Percentiles rank a stretch among this genome's conserved stretches.
These are phyloP conservation scores for Fusarium sp. DNA, from an alignment of 2,329 filamentous ascomycete genomes.

Conservation along the genomic window DNA sequence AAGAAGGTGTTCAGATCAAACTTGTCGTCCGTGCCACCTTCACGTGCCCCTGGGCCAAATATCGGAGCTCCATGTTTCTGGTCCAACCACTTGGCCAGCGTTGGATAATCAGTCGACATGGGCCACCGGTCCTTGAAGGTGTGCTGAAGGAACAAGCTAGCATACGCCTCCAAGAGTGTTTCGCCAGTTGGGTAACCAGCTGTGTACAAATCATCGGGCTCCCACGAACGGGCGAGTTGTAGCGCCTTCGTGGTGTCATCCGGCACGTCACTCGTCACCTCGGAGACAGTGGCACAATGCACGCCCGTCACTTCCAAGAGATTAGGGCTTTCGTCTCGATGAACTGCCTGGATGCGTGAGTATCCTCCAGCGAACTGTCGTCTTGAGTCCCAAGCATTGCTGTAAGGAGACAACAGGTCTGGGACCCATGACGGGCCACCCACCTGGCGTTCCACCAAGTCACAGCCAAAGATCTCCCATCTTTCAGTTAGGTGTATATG, in stretches of 20 bases:
- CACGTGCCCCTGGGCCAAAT: too few species aligned
- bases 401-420: background rate
- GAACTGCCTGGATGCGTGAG: too few species aligned
- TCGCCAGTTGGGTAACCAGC: background rate
- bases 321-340: too few species aligned
- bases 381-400: background rate
- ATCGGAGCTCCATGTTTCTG: too few species aligned
- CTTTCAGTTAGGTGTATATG: background rate
- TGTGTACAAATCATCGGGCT: background rate
- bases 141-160: background rate
- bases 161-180: slow-evolving; percentile 6
- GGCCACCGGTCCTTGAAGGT: background rate
- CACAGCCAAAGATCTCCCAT: slow-evolving; percentile 9
- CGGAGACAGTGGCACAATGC: too few species aligned
- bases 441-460: background rate
- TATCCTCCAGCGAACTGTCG: background rate
- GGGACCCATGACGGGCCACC: slow-evolving; percentile 3
- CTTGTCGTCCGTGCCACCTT: too few species aligned
- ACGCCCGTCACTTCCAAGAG: too few species aligned
- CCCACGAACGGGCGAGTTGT: background rate
- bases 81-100: too few species aligned
- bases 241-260: too few species aligned
- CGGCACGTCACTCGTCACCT: too few species aligned
- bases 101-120: background rate
- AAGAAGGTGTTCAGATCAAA: too few species aligned